Evolutionary conservation across 2,329 filamentous ascomycete species (phyloP).

Genomic region (Kalmusia sp.): DNA sequence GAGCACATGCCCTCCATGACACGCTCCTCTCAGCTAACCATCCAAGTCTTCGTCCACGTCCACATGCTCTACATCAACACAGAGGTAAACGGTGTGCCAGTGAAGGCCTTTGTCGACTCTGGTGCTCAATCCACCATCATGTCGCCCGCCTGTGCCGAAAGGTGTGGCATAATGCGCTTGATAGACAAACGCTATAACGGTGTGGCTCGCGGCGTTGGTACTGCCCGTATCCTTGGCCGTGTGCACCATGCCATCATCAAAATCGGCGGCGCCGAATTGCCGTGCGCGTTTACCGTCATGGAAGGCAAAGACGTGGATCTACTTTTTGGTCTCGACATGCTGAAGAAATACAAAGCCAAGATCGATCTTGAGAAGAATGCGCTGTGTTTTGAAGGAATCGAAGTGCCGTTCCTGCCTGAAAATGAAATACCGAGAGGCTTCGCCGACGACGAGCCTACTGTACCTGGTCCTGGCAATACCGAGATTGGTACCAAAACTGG

Average conservation of each 20-base stretch:
- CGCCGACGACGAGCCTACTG: conserved; percentile 81
- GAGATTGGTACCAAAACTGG: conserved; percentile 85
- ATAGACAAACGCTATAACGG: conserved; percentile 92
- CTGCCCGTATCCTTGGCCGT: conserved; percentile 90
- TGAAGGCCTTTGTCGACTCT: conserved; percentile 97
- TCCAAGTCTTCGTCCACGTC: conserved; percentile 85
- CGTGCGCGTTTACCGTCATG: conserved; percentile 99
- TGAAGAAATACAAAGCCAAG: conserved; percentile 91
- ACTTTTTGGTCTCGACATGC: conserved; percentile 92
- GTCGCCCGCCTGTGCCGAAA: conserved; percentile 90
- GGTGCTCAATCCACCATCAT: conserved; percentile 98
- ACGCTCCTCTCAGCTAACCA: conserved; percentile 20
- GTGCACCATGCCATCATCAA: conserved; percentile 96
- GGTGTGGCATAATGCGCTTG: conserved; percentile 94
- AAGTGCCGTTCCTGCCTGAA: conserved; percentile 89
- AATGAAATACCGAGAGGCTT: conserved; percentile 88
- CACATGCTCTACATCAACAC: conserved; percentile 97
- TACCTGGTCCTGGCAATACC: conserved; percentile 86
- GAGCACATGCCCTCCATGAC: conserved; percentile 35
- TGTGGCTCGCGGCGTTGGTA: conserved; percentile 91
- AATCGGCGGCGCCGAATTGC: conserved; percentile 84
- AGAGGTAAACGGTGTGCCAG: conserved; percentile 88
- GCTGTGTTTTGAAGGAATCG: conserved; percentile 85
- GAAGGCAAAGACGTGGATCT: conserved; percentile 97
- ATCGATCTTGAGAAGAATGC: conserved; percentile 88